These are phyloP conservation scores for Clonostachys sp. DNA, from an alignment of 2,329 filamentous ascomycete genomes.

Conservation along the genomic window DNA sequence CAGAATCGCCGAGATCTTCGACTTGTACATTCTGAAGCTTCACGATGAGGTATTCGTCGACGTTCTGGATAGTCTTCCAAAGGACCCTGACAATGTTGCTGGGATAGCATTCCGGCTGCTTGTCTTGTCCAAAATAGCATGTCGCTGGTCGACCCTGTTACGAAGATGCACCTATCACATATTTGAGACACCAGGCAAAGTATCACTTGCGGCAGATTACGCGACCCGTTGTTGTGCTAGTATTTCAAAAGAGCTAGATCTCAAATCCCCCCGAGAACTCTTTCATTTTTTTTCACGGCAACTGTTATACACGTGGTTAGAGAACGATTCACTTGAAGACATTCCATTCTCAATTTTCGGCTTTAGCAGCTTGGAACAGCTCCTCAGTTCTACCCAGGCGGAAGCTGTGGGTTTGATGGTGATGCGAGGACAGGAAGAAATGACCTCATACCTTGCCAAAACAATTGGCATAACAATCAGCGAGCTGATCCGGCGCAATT, in stretches of 20 bases:
- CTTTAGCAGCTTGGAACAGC: constrained; percentile 62
- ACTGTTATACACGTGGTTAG: constrained; percentile 86
- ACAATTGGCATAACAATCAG: constrained; percentile 48
- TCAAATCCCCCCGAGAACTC: constrained; percentile 64
- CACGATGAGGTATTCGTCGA: constrained; percentile 85
- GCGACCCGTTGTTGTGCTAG: constrained; percentile 66
- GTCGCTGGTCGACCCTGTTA: constrained; percentile 79
- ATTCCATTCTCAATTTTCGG: constrained; percentile 86
- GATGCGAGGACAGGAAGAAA: constrained; percentile 71
- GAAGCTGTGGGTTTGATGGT: constrained; percentile 78
- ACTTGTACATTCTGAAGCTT: constrained; percentile 72
- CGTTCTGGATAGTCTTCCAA: constrained; percentile 74
- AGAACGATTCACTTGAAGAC: constrained; percentile 57
- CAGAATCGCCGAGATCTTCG: constrained; percentile 70
- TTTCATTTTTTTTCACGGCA: constrained; percentile 86
- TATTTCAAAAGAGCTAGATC: constrained; percentile 60
- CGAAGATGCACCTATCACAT: constrained; percentile 89
- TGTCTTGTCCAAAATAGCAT: constrained; percentile 71
- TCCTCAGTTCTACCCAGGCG: constrained; percentile 66
- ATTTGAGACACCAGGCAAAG: constrained; percentile 80
- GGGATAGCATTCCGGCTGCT: constrained; percentile 82
- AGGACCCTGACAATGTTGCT: constrained; percentile 65
- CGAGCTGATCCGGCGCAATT: constrained; percentile 61
- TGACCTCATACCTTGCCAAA: constrained; percentile 54
- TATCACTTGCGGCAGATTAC: constrained; percentile 61